Evolutionary conservation across 148 eudicot species (phyloP).

Genomic region (Rhododendron simsii): DNA sequence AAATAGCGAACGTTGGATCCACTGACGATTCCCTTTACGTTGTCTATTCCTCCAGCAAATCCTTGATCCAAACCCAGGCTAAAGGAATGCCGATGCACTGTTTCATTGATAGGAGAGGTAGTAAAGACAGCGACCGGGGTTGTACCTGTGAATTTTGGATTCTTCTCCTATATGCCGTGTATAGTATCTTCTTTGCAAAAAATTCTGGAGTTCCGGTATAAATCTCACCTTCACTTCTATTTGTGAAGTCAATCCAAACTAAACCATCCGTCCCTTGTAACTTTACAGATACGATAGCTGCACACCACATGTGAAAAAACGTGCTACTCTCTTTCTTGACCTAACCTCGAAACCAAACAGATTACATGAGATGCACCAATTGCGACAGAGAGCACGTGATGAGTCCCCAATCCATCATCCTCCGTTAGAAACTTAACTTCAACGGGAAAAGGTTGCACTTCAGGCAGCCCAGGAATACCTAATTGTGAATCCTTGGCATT

Average conservation of each 20-base stretch:
- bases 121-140: not conserved
- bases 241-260: not conserved
- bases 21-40: not conserved
- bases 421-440: constrained; percentile 81
- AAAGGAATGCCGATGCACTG: not conserved
- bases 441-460: constrained; percentile 63
- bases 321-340: constrained; percentile 1
- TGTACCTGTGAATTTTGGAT: not conserved
- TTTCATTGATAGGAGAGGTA: not conserved
- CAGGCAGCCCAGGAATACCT: constrained; percentile 92
- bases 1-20: not conserved
- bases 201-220: not conserved
- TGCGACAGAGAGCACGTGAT: constrained; percentile 62
- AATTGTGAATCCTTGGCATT: constrained; percentile 75
- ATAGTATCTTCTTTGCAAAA: no score
- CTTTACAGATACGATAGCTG: not conserved
- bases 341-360: constrained; percentile 65
- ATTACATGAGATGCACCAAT: constrained; percentile 85
- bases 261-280: not conserved
- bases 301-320: not conserved
- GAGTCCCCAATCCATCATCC: constrained; percentile 65
- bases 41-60: not conserved
- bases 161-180: not conserved
- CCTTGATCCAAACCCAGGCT: not conserved
- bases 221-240: not conserved